Base-by-base conservation (phyloP, 1,284 basidiomycete genomes). In the Pseudozyma flocculosa region DNA sequence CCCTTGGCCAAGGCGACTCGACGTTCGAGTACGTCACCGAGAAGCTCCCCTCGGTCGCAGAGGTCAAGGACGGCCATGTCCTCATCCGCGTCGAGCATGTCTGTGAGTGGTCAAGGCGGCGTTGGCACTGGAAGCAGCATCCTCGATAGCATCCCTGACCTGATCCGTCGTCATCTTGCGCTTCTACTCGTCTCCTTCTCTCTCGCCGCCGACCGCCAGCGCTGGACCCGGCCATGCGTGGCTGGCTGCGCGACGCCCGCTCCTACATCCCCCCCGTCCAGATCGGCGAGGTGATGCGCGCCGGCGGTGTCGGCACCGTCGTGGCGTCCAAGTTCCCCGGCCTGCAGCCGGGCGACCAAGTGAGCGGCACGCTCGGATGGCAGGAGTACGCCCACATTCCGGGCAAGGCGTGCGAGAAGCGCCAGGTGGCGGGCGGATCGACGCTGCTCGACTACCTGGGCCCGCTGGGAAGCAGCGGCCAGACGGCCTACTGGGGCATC, bases 271-370 rank as follows among this genome's bases (percentile, higher is more conserved):
- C 79, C 3, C 82, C 82, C 9, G 89, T 93, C 11, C 80, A 89
- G 78, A 87, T 93, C 57, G 88, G 88, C 22, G 88, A 86, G 76
- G 85, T 86, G 23, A 82, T 94, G 91, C 84, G 91, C 23, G 85
- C 88, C 0, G 61, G 66, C 3, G 88, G 85, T 3, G 78, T 93
- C 18, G 90, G 87, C 24, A 82, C 84, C 22, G 85, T 94, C 22
- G 75, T 89, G 2, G 53, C 49, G 13, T 64, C 61, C 56, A 68
- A 62, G 40, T 64, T 83, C 18, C 14, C 63, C 34, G 47, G 48
- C 26, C 65, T 72, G 23, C 22, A 19, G 38, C 54, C 57, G 41
- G 70, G 70, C 34, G 70, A 72, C 41, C 40, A 55, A 41, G 65
- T 72, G 43, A 56, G 50, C 36, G 70, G 61, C n/a, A 61, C 50